Conservation (phyloP, 371 early-diverging fungal genomes). For the Mucor indicus region DNA sequence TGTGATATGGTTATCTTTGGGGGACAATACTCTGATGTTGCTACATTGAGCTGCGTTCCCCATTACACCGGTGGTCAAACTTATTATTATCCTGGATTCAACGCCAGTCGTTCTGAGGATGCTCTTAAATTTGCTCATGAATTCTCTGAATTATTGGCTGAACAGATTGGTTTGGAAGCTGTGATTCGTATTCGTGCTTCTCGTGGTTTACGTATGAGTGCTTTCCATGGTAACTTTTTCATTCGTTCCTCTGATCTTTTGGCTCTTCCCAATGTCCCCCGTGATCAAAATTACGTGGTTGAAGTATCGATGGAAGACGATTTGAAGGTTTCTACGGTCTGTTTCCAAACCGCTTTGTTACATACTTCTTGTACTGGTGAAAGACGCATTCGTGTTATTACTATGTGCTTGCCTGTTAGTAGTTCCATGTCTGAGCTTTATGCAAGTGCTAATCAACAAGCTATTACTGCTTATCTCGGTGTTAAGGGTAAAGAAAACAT, state of each 20-base stretch:
- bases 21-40: conserved; percentile 86
- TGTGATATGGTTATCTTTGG: conserved; percentile 95
- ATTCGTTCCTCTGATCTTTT: conserved; percentile 93
- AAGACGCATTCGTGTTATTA: conserved; percentile 95
- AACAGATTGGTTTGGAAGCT: conserved; percentile 91
- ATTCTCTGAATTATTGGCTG: conserved; percentile 77
- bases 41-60: conserved; percentile 82
- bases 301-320: conserved; percentile 88
- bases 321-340: conserved; percentile 74
- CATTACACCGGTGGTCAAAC: conserved; percentile 95
- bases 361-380: conserved; percentile 85
- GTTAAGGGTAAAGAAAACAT: conserved; percentile 62
- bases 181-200: conserved; percentile 95
- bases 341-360: conserved; percentile 96
- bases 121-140: conserved; percentile 88
- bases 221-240: conserved; percentile 97
- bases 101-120: conserved; percentile 84
- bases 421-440: conserved; percentile 79
- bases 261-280: conserved; percentile 91
- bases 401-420: conserved; percentile 87
- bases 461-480: conserved; percentile 69
- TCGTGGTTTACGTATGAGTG: conserved; percentile 81
- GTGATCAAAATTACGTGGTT: conserved; percentile 92
- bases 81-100: conserved; percentile 95
- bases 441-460: conserved; percentile 80